Base-by-base conservation (phyloP, 306 rosid genomes). In the Cercis canadensis region DNA sequence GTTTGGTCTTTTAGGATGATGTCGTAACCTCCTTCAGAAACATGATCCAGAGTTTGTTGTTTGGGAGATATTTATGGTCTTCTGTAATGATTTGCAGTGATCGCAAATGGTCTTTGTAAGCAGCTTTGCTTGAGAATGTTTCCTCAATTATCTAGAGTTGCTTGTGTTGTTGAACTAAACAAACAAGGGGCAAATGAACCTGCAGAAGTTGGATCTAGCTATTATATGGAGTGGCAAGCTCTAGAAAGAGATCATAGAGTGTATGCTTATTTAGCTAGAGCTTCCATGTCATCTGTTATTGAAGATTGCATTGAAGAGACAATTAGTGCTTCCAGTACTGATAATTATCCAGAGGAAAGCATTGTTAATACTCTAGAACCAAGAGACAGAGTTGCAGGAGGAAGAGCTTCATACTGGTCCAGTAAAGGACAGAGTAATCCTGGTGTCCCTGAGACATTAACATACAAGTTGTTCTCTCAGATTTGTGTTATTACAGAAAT, bases 321-420 rank as follows among this genome's bases (percentile, higher is more conserved):
- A 41, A 61, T 90, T 50, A 34, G 76, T 64, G 99, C 99, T 44
- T 94, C 99, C 57, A 94, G 99, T 88, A 94, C 97, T 19, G 99
- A 94, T 77, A 89, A 94, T 79, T 57, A 56, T 46, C 99, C 96
- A 11, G 75, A 53, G 52, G 99, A 94, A 83, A 89, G 95, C 80
- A 86, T 94, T 68, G 66, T 15, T 19, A 77, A 94, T 82, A 91
- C 99, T 37, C 86, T 94, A 62, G 84, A 78, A 8, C 69, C 81
- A 14, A 57, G 85, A 65, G 85, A 76, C 21, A 0, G 2, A 6
- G 4, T 83, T 60, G 47, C 0, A 21, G 72, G 24, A 21, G 72
- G 24, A 57, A 78, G 83, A 75, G 72, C 55, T 75, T 86, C 73
- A 8, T 94, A 91, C 73, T 94, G 99, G 99, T 91, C 97, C 43